phyloP scores from a whole-genome alignment of 805 yeast species.

The Saccharomycopsis sp. region DNA sequence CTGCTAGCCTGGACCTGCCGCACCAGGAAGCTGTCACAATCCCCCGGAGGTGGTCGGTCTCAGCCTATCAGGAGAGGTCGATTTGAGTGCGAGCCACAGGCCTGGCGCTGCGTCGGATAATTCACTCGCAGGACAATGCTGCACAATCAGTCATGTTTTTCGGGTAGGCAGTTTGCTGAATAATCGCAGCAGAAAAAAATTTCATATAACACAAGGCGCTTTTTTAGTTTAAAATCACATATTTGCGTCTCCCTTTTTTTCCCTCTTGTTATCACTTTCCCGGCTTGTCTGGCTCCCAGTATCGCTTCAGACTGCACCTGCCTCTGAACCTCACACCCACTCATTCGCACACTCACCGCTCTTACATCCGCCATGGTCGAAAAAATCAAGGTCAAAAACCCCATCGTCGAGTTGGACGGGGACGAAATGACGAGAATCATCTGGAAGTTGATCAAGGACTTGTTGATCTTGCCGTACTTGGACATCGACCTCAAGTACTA shows the following conservation, averaged over 20 bases:
- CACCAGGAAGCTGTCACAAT: background rate
- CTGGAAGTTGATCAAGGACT: conserved; percentile 68
- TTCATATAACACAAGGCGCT: background rate
- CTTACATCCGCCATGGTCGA: conserved; percentile 22
- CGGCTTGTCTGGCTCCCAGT: background rate
- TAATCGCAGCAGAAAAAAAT: background rate
- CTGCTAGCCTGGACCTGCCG: background rate
- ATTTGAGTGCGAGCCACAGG: too few species aligned
- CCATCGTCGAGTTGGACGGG: conserved; percentile 76
- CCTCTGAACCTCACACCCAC: background rate
- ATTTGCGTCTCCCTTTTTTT: background rate
- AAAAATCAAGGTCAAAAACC: conserved; percentile 64
- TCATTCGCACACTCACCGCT: background rate
- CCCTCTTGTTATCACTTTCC: background rate
- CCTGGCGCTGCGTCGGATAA: too few species aligned
- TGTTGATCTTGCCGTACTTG: conserved; percentile 60
- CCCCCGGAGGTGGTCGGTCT: background rate
- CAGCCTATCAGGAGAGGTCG: background rate
- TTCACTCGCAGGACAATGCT: too few species aligned
- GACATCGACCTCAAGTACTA: conserved; percentile 71
- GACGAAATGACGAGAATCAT: conserved; percentile 84
- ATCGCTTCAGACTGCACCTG: background rate
- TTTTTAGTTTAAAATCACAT: background rate
- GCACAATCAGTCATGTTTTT: background rate
- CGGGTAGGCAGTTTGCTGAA: background rate